Percentiles rank a stretch among this genome's conserved stretches.
Evolutionary conservation across 163 green algal species (phyloP).

Genomic region (Scenedesmus sp.): DNA sequence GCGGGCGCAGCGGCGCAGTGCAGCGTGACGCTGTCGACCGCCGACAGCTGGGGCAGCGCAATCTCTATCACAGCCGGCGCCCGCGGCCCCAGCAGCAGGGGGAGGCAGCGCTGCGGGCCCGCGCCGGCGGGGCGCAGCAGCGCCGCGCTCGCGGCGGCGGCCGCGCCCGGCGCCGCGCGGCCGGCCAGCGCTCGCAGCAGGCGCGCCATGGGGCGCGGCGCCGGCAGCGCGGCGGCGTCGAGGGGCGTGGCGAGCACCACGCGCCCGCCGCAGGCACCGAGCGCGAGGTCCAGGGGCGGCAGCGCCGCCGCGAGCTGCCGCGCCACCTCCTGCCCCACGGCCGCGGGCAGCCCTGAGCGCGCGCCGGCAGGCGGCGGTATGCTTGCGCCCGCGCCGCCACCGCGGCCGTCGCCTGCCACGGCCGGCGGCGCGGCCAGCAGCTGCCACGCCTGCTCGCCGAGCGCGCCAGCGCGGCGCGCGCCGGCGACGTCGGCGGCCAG

Average conservation of each 20-base stretch:
- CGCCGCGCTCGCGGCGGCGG: too few relatives aligned
- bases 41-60: constrained; percentile 8
- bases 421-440: too few relatives aligned
- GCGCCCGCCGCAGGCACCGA: constrained; percentile 11
- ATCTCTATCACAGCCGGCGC: constrained; percentile 30
- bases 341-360: too few relatives aligned
- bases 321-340: background rate
- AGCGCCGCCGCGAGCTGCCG: constrained; percentile 7
- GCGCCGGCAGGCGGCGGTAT: too few relatives aligned
- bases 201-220: too few relatives aligned
- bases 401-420: too few relatives aligned
- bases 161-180: too few relatives aligned
- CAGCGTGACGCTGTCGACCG: background rate
- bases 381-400: too few relatives aligned
- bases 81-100: background rate
- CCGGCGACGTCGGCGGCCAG: too few relatives aligned
- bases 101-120: background rate
- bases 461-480: background rate
- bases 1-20: background rate
- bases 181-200: too few relatives aligned
- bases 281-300: background rate
- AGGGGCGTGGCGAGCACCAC: constrained; percentile 4
- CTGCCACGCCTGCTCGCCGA: too few relatives aligned
- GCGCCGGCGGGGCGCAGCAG: background rate
- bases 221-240: background rate